A percentile compares a stretch with the other conserved stretches of the same genome.
Conservation (phyloP, 164 flowering plant genomes). For the Magnolia changhungtana region DNA sequence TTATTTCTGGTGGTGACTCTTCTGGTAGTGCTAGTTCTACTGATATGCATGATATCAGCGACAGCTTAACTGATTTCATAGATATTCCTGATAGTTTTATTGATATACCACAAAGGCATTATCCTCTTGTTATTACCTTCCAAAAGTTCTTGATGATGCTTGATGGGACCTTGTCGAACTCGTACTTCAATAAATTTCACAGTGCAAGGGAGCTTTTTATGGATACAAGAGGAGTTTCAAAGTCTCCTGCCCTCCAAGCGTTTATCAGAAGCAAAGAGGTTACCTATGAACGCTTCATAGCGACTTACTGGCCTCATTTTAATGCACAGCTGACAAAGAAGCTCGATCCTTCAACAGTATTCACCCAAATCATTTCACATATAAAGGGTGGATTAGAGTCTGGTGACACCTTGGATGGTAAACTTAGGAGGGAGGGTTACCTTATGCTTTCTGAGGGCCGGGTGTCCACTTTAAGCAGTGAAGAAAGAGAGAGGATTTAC, state of each 20-base stretch:
- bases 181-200: constrained; percentile 57
- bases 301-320: constrained; percentile 77
- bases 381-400: constrained; percentile 57
- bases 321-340: constrained; percentile 40
- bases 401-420: constrained; percentile 30
- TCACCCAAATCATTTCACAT: constrained; percentile 69
- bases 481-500: constrained; percentile 48
- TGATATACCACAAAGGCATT: constrained; percentile 35
- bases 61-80: constrained; percentile 28
- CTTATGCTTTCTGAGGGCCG: constrained; percentile 41
- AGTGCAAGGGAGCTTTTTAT: constrained; percentile 21
- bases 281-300: constrained; percentile 45
- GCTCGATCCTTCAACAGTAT: constrained; percentile 63
- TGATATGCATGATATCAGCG: constrained; percentile 43
- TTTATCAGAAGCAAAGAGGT: constrained; percentile 55
- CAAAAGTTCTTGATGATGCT: constrained; percentile 77
- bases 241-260: constrained; percentile 42
- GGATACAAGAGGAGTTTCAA: constrained; percentile 16
- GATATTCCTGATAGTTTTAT: constrained; percentile 58
- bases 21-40: constrained; percentile 19
- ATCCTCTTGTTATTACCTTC: constrained; percentile 72
- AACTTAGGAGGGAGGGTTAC: constrained; percentile 43
- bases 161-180: constrained; percentile 56
- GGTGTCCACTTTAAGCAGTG: constrained; percentile 35
- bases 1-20: constrained; percentile 26